Evolutionary conservation across 176 grass and related monocot genomes (phyloP).

Genomic region (Oryza longistaminata): DNA sequence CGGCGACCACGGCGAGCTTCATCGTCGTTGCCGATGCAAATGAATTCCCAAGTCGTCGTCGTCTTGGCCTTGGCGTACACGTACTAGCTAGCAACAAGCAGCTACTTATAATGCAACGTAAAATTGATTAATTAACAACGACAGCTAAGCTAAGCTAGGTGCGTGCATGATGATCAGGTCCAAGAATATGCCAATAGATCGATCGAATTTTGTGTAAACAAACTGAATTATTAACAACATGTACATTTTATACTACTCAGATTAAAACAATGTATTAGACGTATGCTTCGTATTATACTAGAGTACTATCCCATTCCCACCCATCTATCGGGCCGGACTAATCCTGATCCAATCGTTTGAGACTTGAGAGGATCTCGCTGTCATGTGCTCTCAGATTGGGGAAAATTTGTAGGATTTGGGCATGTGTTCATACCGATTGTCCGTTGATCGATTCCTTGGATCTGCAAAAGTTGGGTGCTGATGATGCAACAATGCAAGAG

Average conservation of each 20-base stretch:
- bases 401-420: background rate
- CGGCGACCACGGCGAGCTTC: constrained; percentile 39
- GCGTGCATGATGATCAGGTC: background rate
- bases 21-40: constrained; percentile 1
- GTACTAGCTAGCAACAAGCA: background rate
- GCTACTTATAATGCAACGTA: constrained; percentile 3
- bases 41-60: background rate
- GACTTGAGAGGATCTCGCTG: background rate
- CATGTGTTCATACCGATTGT: background rate
- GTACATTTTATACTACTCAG: background rate
- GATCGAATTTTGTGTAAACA: background rate
- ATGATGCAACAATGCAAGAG: background rate
- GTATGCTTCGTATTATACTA: too few species aligned
- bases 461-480: background rate
- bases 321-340: too few species aligned
- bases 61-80: background rate
- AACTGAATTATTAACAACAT: background rate
- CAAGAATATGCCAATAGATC: background rate
- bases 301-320: background rate
- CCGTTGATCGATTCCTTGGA: background rate
- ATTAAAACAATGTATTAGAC: background rate
- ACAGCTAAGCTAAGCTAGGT: background rate
- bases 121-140: background rate
- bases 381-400: background rate
- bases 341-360: background rate